Evolutionary conservation across 2,329 filamentous ascomycete genomes (phyloP).

Genomic region (Immersiporthe knoxdaviesiana): DNA sequence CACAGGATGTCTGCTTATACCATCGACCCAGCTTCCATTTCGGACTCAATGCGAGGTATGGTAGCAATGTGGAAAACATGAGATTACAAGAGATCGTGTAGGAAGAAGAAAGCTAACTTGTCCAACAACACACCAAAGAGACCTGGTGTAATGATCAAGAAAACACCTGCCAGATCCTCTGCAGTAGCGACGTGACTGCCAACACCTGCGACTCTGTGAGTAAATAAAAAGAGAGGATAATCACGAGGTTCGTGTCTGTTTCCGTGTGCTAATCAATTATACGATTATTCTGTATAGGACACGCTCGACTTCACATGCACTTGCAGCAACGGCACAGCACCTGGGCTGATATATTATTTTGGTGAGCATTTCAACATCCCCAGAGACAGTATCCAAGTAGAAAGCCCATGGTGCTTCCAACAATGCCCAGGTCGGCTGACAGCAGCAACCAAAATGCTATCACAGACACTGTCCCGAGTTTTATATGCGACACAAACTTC

Average conservation of each 20-base stretch:
- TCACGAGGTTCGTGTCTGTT: neutral
- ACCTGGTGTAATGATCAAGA: neutral
- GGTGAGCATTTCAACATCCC: neutral
- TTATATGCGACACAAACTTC: neutral
- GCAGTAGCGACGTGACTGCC: neutral
- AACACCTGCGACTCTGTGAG: neutral
- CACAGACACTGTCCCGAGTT: neutral
- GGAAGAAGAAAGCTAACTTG: neutral
- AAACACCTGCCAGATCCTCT: conserved; percentile 2
- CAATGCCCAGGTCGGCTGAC: too few species aligned
- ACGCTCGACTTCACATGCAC: neutral
- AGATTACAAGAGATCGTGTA: neutral
- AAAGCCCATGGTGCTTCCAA: neutral
- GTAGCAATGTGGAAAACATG: neutral
- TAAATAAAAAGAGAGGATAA: neutral
- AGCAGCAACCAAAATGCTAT: neutral
- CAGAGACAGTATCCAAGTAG: too few species aligned
- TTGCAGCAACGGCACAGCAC: neutral
- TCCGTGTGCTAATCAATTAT: neutral
- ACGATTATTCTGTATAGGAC: neutral
- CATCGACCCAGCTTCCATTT: neutral
- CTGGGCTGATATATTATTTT: neutral
- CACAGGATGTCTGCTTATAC: neutral
- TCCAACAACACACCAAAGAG: neutral
- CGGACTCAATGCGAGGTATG: neutral